phyloP scores from a whole-genome alignment of 768 basidiomycete species.

The Suillus discolor region DNA sequence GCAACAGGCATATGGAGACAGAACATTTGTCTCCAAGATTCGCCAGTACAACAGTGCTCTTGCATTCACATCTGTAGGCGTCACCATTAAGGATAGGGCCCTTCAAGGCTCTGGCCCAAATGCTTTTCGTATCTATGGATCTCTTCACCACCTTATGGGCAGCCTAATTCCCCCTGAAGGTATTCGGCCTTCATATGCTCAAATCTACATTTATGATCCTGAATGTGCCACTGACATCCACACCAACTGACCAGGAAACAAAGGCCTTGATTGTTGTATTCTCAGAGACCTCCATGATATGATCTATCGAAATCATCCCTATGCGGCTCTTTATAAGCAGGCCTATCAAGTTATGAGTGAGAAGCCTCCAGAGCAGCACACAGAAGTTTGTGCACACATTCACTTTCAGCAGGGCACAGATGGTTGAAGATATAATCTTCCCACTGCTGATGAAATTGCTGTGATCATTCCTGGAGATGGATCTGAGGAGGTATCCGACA shows the following conservation, averaged over 20 bases:
- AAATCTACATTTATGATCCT: conserved; percentile 46
- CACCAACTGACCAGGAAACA: conserved; percentile 21
- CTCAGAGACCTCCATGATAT: conserved; percentile 29
- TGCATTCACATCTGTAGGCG: conserved; percentile 41
- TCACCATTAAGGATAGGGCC: conserved; percentile 30
- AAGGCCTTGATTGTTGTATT: conserved; percentile 17
- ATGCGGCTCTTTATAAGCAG: conserved; percentile 32
- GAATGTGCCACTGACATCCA: conserved; percentile 31
- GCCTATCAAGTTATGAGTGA: conserved; percentile 35
- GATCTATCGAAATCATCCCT: conserved; percentile 24
- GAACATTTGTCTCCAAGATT: conserved; percentile 36
- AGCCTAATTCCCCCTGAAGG: conserved; percentile 28
- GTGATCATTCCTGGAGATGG: conserved; percentile 35
- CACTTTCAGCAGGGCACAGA: conserved; percentile 23
- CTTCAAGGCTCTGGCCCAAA: conserved; percentile 34
- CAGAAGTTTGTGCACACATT: conserved; percentile 14
- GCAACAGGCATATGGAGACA: conserved; percentile 19
- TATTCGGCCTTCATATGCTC: conserved; percentile 34
- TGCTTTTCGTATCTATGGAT: conserved; percentile 37
- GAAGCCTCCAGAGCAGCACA: conserved; percentile 20
- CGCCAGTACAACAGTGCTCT: conserved; percentile 45
- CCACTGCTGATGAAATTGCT: conserved; percentile 45
- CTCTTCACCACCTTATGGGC: conserved; percentile 40
- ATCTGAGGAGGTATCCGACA: conserved; percentile 8
- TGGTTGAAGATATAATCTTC: conserved; percentile 43